Evolutionary conservation across 257 asterid genomes (phyloP), one percentile per base, ranked within the genome.

Genomic region (Plectranthus barbatus): DNA sequence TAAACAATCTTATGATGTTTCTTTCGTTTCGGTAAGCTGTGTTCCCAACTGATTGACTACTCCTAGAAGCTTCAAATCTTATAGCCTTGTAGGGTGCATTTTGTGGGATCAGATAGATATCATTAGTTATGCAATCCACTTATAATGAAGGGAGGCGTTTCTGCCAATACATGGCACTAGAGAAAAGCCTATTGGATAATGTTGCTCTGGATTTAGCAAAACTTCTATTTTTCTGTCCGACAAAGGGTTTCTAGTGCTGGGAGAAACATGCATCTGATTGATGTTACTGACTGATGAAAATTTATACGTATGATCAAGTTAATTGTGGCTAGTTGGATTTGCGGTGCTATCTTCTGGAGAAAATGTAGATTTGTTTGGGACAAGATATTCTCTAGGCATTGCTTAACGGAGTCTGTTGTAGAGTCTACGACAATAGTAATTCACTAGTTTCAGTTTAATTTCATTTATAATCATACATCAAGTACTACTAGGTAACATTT

Each of bases 381-480:
- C 33, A 60, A 44, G 31, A 26, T 53, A 13, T n/a, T 0, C 3
- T 7, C 13, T 60, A 42, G 37, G 45, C 34, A 58, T 44, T 17
- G 2, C 40, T 33, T 34, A 34, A 34, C n/a, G 7, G n/a, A 46
- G 51, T 34, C 44, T 67, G 46, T 26, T 20, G 36, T 62, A 21
- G 51, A 21, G 8, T 56, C 62, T 49, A 46, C n/a, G 4, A 18
- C 3, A 13, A 44, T 56, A 17, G 40, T 53, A 41, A 12, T 13
- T 15, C 63, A 7, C 45, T 36, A 51, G 64, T 41, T 61, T 41
- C 62, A 48, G 62, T 57, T 58, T 24, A 41, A n/a, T 39, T 48
- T 5, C 47, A 19, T 36, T 64, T 9, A 19, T 33, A 47, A 10
- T 37, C 37, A 14, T 18, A 21, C 33, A 40, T 44, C 66, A 23